Evolutionary conservation across 306 rosid genomes (phyloP).

Genomic region (Trifolium pratense): DNA sequence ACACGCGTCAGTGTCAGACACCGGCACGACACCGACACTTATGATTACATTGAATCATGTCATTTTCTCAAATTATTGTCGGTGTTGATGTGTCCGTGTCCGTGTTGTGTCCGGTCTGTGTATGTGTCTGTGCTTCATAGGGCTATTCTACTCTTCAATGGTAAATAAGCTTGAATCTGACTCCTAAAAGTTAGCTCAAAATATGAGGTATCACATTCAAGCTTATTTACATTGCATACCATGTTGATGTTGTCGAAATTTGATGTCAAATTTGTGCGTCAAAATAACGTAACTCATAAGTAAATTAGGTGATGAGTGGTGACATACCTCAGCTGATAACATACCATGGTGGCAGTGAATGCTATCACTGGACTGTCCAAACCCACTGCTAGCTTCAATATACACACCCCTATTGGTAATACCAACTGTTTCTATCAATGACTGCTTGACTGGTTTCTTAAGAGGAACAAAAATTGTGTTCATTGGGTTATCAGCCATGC

Average conservation of each 20-base stretch:
- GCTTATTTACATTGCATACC: too few relatives aligned
- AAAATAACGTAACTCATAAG: not conserved
- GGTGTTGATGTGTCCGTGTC: too few relatives aligned
- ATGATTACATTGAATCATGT: too few relatives aligned
- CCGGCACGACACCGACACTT: too few relatives aligned
- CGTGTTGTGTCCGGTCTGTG: too few relatives aligned
- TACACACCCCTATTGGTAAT: slow-evolving; percentile 85
- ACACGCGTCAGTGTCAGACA: too few relatives aligned
- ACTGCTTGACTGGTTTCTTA: slow-evolving; percentile 54
- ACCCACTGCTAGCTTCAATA: slow-evolving; percentile 93
- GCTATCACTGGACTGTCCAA: slow-evolving; percentile 76
- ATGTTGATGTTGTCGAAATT: too few relatives aligned
- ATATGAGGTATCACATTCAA: not conserved
- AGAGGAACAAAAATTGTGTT: slow-evolving; percentile 81
- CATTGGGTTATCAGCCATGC: slow-evolving; percentile 97
- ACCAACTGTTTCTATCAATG: slow-evolving; percentile 87
- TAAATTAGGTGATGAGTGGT: slow-evolving; percentile 14
- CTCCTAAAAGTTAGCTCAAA: too few relatives aligned
- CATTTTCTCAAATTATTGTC: too few relatives aligned
- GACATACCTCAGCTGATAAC: slow-evolving; percentile 88
- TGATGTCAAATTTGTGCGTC: not conserved
- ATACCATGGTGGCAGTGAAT: slow-evolving; percentile 93
- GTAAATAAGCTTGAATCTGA: not conserved
- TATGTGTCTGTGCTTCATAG: too few relatives aligned
- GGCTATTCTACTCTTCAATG: not conserved